Conservation (phyloP, 257 asterid genomes). For the Solanum gracilifrons region DNA sequence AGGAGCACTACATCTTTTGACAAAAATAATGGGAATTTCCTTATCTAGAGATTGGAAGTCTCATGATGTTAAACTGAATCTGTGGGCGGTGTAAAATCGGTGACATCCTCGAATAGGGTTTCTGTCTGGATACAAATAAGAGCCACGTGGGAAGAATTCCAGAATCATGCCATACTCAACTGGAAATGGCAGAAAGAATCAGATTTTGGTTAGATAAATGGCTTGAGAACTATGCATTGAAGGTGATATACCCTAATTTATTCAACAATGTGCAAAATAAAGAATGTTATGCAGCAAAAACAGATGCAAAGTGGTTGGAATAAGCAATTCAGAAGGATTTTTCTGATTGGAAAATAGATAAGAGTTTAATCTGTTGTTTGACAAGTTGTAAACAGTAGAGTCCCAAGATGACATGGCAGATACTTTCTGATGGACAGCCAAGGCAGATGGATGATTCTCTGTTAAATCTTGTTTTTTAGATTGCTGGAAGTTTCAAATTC, state of each 20-base stretch:
- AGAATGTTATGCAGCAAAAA: not conserved
- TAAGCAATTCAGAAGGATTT: not conserved
- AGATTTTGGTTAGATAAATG: not conserved
- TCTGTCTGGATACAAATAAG: not conserved
- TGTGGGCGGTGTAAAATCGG: not conserved
- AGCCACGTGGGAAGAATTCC: not conserved
- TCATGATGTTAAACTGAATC: not conserved
- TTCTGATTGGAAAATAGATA: not conserved
- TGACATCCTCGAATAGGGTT: not conserved
- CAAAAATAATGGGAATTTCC: not conserved
- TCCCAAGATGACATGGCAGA: not conserved
- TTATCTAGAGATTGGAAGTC: not conserved
- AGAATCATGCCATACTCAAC: not conserved
- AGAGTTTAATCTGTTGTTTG: not conserved
- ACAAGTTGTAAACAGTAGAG: not conserved
- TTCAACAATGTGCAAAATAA: not conserved
- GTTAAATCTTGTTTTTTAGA: not conserved
- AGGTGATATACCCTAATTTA: not conserved
- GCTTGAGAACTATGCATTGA: not conserved
- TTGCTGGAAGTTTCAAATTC: not conserved
- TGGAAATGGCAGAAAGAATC: not conserved
- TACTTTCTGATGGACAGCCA: not conserved
- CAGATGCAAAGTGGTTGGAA: not conserved
- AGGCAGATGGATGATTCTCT: not conserved
- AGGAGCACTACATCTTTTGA: not conserved